These are phyloP conservation scores for Neoascochyta sp. DNA, from an alignment of 2,329 filamentous ascomycete genomes.

Conservation along the genomic window DNA sequence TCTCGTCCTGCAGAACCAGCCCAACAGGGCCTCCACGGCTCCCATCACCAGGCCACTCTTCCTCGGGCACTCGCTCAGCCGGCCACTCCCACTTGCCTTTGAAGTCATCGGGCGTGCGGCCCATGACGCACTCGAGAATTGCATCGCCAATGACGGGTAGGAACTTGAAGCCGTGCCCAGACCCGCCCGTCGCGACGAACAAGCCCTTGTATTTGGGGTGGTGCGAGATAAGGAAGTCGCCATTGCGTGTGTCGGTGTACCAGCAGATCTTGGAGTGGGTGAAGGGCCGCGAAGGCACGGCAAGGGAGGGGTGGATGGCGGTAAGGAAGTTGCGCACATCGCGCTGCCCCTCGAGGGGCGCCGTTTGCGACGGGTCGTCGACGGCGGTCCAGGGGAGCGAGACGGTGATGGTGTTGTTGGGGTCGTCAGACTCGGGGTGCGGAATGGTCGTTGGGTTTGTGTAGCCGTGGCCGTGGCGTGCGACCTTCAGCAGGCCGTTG, in stretches of 20 bases:
- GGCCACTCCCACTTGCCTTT: slow-evolving; percentile 60
- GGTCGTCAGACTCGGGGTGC: slow-evolving; percentile 43
- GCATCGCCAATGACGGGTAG: slow-evolving; percentile 56
- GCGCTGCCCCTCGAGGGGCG: slow-evolving; percentile 33
- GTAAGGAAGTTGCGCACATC: slow-evolving; percentile 32
- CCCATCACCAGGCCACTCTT: slow-evolving; percentile 38
- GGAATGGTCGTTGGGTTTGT: slow-evolving; percentile 46
- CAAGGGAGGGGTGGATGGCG: slow-evolving; percentile 26
- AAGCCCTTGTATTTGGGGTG: slow-evolving; percentile 51
- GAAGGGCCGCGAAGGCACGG: slow-evolving; percentile 41
- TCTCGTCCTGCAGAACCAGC: slow-evolving; percentile 41
- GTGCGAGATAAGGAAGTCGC: slow-evolving; percentile 54
- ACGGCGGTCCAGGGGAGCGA: slow-evolving; percentile 52
- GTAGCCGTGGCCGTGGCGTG: slow-evolving; percentile 51
- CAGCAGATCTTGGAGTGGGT: slow-evolving; percentile 51
- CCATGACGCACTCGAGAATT: slow-evolving; percentile 51
- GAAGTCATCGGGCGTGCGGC: slow-evolving; percentile 47
- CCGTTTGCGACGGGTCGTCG: slow-evolving; percentile 44
- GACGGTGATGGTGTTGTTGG: slow-evolving; percentile 39
- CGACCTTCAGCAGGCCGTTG: slow-evolving; percentile 45
- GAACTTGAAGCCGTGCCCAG: slow-evolving; percentile 62
- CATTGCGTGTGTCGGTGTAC: slow-evolving; percentile 56
- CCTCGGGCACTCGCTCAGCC: slow-evolving; percentile 38
- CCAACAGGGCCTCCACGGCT: slow-evolving; percentile 38
- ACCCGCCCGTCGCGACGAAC: slow-evolving; percentile 59